phyloP scores from a whole-genome alignment of 2,329 filamentous ascomycete genomes.

The Aphanoascus verrucosus region DNA sequence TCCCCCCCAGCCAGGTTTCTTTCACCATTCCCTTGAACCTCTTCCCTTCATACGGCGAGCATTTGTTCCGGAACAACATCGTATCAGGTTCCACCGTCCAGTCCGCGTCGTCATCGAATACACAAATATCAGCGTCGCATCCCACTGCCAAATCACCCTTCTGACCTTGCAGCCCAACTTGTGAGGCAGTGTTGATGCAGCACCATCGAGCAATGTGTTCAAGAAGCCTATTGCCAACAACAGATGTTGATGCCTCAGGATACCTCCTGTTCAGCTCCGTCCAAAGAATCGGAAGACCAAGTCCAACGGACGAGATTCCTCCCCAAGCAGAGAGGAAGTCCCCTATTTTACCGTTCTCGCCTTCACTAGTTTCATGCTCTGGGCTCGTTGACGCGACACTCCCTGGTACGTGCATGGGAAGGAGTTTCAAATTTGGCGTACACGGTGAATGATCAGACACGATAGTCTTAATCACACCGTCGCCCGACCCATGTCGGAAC shows the following conservation, averaged over 20 bases:
- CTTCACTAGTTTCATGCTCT: conserved; percentile 21
- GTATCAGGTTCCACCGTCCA: conserved; percentile 65
- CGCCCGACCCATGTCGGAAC: conserved; percentile 40
- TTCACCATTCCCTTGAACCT: conserved; percentile 64
- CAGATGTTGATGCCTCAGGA: conserved; percentile 32
- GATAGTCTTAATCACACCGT: conserved; percentile 79
- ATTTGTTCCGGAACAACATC: conserved; percentile 92
- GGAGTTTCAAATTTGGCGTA: conserved; percentile 84
- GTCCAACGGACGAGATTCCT: conserved; percentile 84
- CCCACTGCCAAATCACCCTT: conserved; percentile 76
- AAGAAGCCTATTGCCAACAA: conserved; percentile 35
- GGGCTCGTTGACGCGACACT: conserved; percentile 23
- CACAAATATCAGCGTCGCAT: conserved; percentile 80
- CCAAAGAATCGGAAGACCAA: conserved; percentile 84
- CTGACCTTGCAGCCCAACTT: conserved; percentile 69
- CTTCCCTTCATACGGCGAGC: conserved; percentile 79
- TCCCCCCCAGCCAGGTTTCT: conserved; percentile 77
- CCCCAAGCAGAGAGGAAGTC: conserved; percentile 97
- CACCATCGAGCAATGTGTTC: conserved; percentile 78
- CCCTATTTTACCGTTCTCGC: conserved; percentile 42
- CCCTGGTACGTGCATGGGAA: conserved; percentile 59
- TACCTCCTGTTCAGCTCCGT: conserved; percentile 51
- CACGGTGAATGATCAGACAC: conserved; percentile 95
- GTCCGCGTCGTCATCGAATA: conserved; percentile 74
- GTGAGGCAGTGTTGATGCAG: conserved; percentile 71